Conservation (phyloP, 495 filamentous ascomycete genomes). For the Talaromyces wortmannii region DNA sequence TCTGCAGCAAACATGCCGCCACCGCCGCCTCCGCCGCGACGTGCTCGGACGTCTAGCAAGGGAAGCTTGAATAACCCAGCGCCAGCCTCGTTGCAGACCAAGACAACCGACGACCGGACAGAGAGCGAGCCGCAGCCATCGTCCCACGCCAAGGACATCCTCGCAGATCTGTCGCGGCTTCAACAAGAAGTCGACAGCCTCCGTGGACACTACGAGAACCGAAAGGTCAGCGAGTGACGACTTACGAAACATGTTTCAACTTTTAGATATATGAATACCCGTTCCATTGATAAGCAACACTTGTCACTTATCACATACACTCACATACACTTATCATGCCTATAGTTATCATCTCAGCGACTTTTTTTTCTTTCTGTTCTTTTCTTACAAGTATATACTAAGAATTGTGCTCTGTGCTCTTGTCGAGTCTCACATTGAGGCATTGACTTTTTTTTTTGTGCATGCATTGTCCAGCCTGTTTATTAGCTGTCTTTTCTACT, state of each 20-base stretch:
- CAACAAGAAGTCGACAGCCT: constrained; percentile 69
- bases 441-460: too few relatives aligned
- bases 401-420: too few relatives aligned
- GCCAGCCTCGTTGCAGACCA: constrained; percentile 10
- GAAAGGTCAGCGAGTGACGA: constrained; percentile 15
- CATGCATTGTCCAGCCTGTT: too few relatives aligned
- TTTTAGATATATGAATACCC: neutral
- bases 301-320: too few relatives aligned
- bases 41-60: constrained; percentile 47
- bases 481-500: too few relatives aligned
- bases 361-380: too few relatives aligned
- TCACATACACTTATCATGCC: too few relatives aligned
- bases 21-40: constrained; percentile 56
- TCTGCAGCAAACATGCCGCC: constrained; percentile 22
- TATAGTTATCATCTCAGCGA: too few relatives aligned
- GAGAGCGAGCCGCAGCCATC: constrained; percentile 12
- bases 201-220: constrained; percentile 46
- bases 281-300: too few relatives aligned
- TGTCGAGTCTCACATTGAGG: too few relatives aligned
- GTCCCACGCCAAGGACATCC: constrained; percentile 45
- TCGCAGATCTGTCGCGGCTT: constrained; percentile 60
- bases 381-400: too few relatives aligned
- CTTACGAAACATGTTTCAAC: neutral
- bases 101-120: constrained; percentile 12
- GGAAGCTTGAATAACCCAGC: constrained; percentile 32